Evolutionary conservation across 2,329 filamentous ascomycete genomes (phyloP), one percentile per base, ranked within the genome.

Genomic region (Talaromyces islandicus): DNA sequence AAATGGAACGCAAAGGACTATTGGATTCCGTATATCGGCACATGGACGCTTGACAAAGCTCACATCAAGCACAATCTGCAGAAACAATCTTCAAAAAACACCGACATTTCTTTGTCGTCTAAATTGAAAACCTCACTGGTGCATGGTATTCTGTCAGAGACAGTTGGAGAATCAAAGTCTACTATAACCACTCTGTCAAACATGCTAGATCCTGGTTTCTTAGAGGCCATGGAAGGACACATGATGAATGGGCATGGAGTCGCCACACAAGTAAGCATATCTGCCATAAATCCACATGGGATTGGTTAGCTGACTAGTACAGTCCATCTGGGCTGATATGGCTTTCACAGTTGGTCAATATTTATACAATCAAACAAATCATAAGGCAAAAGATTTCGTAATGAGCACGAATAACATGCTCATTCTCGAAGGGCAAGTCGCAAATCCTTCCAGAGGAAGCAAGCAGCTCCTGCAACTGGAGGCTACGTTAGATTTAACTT

Each of bases 1-100:
- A 80, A 80, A 0, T 91, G 87, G 70, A 86, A 91, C 70, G 77
- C 83, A 64, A 90, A 90, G 78, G 85, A 84, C 65, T 90, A 90
- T 73, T 89, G 87, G 87, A 80, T 89, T n/a, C 84, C 85, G 69
- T 89, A 89, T 71, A 78, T 80, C 62, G 87, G 89, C 62, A 86
- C 91, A 71, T 91, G 87, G 86, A 83, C 80, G 29, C 75, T 91
- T 38, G 85, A 81, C 63, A 92, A 91, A 79, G 86, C 80, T 60
- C 83, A 88, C 64, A 61, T 35, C 21, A 24, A 52, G 48, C 7
- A 52, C 21, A 52, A 38, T n/a, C 17, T 38, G 35, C 11, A 38
- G 4, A 38, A 38, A n/a, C 6, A 38, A 9, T 38, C 35, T 4
- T 38, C 35, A 12, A 38, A 38, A 38, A 38, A 11, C 5, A 38